Evolutionary conservation across 1,139 yeast species (phyloP).

Genomic region (Suhomyces ambrosiae): DNA sequence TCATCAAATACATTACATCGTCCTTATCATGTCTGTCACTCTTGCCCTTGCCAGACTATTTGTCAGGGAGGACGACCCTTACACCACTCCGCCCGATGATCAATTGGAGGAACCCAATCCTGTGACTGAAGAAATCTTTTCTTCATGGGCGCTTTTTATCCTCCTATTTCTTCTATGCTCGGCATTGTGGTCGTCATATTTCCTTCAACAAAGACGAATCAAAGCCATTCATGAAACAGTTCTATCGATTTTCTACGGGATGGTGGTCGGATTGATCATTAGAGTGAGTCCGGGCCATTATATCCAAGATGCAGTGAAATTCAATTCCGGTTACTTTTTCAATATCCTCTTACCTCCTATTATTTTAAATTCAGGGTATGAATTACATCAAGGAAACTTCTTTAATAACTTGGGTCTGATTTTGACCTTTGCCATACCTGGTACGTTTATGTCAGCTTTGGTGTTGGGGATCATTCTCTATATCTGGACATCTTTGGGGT

Average conservation of each 20-base stretch:
- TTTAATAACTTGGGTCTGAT: conserved; percentile 91
- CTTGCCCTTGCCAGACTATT: conserved; percentile 35
- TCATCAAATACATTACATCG: too few species aligned
- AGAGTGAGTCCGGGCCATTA: conserved; percentile 93
- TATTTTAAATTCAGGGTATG: conserved; percentile 94
- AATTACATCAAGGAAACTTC: conserved; percentile 92
- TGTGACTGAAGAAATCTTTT: conserved; percentile 91
- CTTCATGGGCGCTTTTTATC: conserved; percentile 96
- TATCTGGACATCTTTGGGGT: conserved; percentile 88
- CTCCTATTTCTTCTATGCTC: conserved; percentile 76
- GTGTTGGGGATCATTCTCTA: conserved; percentile 84
- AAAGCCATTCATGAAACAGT: conserved; percentile 97
- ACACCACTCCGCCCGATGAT: conserved; percentile 54
- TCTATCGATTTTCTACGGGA: conserved; percentile 91
- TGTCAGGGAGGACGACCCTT: conserved; percentile 46
- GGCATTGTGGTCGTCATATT: conserved; percentile 94
- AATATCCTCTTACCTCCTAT: conserved; percentile 94
- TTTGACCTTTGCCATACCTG: conserved; percentile 93
- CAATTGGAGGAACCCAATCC: conserved; percentile 72
- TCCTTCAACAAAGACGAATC: conserved; percentile 85
- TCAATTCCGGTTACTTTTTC: conserved; percentile 92
- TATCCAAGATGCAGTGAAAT: conserved; percentile 95
- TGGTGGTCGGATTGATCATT: conserved; percentile 90
- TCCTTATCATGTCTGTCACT: conserved; percentile 23
- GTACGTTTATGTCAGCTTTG: conserved; percentile 88